phyloP scores from a whole-genome alignment of 2,329 filamentous ascomycete genomes.

The Stenocarpella maydis region DNA sequence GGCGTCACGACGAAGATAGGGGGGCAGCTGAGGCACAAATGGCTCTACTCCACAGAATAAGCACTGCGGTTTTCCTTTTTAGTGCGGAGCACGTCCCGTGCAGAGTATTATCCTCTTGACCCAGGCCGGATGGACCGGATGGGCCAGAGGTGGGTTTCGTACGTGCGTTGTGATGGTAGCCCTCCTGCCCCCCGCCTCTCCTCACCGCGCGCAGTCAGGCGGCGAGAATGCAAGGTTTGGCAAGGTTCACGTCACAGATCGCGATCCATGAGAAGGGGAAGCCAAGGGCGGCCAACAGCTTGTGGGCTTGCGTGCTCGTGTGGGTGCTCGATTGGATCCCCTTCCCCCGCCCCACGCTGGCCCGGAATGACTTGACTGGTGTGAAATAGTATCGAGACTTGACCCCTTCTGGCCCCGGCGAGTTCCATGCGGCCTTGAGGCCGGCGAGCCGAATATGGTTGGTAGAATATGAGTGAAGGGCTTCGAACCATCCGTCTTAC shows the following conservation, averaged over 20 bases:
- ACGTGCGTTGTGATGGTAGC: background rate
- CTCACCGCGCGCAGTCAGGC: background rate
- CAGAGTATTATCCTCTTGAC: no score
- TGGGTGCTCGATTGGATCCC: background rate
- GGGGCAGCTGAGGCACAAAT: background rate
- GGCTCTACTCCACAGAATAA: background rate
- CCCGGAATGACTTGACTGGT: background rate
- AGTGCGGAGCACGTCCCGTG: background rate
- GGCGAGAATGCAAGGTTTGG: background rate
- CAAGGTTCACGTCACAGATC: conserved; percentile 3
- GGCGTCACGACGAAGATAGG: no score
- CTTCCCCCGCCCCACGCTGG: background rate
- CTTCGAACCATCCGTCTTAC: background rate
- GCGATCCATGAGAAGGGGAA: background rate
- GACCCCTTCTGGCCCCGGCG: background rate
- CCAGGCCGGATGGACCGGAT: background rate
- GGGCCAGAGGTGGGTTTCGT: background rate
- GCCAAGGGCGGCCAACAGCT: background rate
- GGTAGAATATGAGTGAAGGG: background rate
- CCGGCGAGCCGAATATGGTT: conserved; percentile 10
- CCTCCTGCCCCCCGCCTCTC: background rate
- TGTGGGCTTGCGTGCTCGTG: background rate
- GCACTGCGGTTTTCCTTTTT: background rate
- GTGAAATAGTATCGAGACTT: background rate
- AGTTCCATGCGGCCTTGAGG: background rate